A percentile compares a stretch with the other conserved stretches of the same genome.
Evolutionary conservation across 129 eudicot species (phyloP).

Genomic region (Logfia minima): DNA sequence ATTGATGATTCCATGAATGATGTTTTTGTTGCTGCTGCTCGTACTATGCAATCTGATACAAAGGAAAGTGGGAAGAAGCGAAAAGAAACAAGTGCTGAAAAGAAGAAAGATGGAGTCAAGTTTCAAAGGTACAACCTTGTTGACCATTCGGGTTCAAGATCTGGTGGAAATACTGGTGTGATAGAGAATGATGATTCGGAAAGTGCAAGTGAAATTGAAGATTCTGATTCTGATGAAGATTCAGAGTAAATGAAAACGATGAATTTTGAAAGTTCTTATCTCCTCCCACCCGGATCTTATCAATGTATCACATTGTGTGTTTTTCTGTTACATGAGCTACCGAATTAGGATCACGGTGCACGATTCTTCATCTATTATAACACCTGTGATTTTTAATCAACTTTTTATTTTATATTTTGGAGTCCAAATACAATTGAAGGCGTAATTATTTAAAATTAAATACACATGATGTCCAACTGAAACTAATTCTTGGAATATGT

Average conservation of each 20-base stretch:
- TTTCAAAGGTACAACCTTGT: conserved; percentile 49
- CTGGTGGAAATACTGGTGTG: conserved; percentile 21
- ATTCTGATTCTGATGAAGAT: conserved; percentile 57
- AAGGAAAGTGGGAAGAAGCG: conserved; percentile 45
- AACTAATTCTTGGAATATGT: too few species aligned
- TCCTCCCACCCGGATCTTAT: not conserved
- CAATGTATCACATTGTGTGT: not conserved
- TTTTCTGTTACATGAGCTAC: not conserved
- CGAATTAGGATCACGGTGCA: not conserved
- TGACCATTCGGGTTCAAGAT: conserved; percentile 31
- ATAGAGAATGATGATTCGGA: conserved; percentile 32
- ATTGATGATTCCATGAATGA: conserved; percentile 45
- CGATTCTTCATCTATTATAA: too few species aligned
- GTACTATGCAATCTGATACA: conserved; percentile 40
- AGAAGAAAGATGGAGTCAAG: conserved; percentile 41
- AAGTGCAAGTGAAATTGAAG: conserved; percentile 55
- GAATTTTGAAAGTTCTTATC: not conserved
- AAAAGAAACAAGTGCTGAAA: conserved; percentile 35
- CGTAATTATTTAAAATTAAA: too few species aligned
- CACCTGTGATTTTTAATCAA: too few species aligned
- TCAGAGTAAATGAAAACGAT: conserved; percentile 12
- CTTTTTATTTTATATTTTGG: too few species aligned
- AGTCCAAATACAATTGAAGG: too few species aligned
- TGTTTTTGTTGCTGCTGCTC: conserved; percentile 63
- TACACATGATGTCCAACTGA: too few species aligned